phyloP scores from a whole-genome alignment of 2,329 filamentous ascomycete genomes.

The Botrytis aclada region DNA sequence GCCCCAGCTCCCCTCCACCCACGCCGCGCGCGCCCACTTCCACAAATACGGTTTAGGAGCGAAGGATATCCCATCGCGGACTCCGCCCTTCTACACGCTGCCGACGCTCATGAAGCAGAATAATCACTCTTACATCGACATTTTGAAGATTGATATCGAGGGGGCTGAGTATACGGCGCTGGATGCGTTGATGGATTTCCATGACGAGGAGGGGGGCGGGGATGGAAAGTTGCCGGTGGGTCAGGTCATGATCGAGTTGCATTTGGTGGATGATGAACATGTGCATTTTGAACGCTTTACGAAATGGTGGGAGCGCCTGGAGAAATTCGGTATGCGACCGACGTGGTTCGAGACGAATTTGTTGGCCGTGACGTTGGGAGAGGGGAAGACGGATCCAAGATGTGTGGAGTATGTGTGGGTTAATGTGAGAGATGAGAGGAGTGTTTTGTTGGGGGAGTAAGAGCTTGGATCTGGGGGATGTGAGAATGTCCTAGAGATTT shows the following conservation, averaged over 20 bases:
- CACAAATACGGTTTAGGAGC: constrained; percentile 37
- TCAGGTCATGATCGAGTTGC: constrained; percentile 35
- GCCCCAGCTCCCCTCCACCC: constrained; percentile 21
- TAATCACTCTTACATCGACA: constrained; percentile 42
- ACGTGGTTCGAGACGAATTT: constrained; percentile 36
- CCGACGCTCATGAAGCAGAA: constrained; percentile 41
- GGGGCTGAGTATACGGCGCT: constrained; percentile 39
- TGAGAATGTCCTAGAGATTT: background rate
- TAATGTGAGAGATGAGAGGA: constrained; percentile 32
- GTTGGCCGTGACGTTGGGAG: constrained; percentile 30
- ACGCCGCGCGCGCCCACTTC: constrained; percentile 37
- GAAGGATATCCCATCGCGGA: constrained; percentile 32
- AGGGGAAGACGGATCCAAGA: constrained; percentile 31
- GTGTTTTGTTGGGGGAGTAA: constrained; percentile 28
- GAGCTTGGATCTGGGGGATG: background rate
- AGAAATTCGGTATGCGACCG: constrained; percentile 35
- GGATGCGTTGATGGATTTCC: constrained; percentile 32
- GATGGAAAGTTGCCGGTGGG: constrained; percentile 29
- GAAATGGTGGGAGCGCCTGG: constrained; percentile 37
- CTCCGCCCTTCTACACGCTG: constrained; percentile 40
- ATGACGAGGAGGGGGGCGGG: constrained; percentile 13
- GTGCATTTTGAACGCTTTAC: constrained; percentile 30
- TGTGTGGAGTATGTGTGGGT: constrained; percentile 36
- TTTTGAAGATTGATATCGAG: constrained; percentile 44
- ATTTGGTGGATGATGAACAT: constrained; percentile 30